phyloP scores from a whole-genome alignment of 108 stramenopile genomes.

The Nitzschia putrida region DNA sequence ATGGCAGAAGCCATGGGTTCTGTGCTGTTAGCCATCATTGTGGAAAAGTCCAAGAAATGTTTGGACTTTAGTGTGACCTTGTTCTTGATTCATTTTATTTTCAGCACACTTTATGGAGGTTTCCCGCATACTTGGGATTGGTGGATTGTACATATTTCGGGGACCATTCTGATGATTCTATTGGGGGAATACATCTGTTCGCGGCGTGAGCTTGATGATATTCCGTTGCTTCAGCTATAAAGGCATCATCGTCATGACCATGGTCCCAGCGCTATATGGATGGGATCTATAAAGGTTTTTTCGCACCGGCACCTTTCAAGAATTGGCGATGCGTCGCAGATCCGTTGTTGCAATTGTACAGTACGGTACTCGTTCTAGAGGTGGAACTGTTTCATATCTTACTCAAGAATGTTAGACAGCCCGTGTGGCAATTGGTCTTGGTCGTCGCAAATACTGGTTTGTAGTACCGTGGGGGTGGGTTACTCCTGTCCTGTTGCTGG shows the following conservation, averaged over 20 bases:
- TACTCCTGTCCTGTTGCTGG: too few species aligned
- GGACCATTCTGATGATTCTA: conserved; percentile 73
- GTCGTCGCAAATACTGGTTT: too few species aligned
- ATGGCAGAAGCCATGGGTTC: conserved; percentile 47
- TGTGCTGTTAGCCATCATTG: conserved; percentile 49
- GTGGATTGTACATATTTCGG: conserved; percentile 80
- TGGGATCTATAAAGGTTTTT: too few species aligned
- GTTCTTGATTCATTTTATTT: conserved; percentile 68
- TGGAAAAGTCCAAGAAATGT: conserved; percentile 76
- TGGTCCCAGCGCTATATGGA: background rate
- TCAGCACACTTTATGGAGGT: conserved; percentile 63
- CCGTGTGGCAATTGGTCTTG: too few species aligned
- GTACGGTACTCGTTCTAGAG: too few species aligned
- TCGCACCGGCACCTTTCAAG: too few species aligned
- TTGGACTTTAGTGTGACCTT: conserved; percentile 82
- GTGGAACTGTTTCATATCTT: too few species aligned
- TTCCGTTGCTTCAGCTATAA: conserved; percentile 65
- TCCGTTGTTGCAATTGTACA: too few species aligned
- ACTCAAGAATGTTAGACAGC: too few species aligned
- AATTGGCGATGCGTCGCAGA: too few species aligned
- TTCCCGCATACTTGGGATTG: conserved; percentile 75
- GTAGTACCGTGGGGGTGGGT: too few species aligned
- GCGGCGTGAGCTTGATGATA: conserved; percentile 74
- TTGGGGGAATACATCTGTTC: conserved; percentile 84
- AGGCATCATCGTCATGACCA: background rate